phyloP scores from a whole-genome alignment of 1,284 basidiomycete species.

The Cutaneotrichosporon sp. region DNA sequence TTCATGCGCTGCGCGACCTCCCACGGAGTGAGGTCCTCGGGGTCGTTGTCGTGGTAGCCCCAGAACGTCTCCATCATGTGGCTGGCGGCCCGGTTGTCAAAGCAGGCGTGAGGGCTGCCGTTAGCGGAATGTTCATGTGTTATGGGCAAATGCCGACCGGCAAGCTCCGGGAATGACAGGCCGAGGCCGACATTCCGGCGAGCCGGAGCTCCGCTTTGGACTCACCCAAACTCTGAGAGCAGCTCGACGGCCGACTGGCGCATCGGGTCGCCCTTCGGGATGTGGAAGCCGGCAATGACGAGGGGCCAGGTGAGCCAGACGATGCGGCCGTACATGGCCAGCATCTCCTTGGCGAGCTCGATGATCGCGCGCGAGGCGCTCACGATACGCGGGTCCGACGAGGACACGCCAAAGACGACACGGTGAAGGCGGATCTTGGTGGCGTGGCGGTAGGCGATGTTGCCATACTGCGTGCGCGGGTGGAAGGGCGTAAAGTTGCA shows the following conservation, averaged over 20 bases:
- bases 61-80: conserved; percentile 38
- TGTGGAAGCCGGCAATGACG: conserved; percentile 47
- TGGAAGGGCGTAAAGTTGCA: conserved; percentile 46
- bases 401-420: conserved; percentile 41
- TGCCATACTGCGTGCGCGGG: conserved; percentile 47
- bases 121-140: background rate
- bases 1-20: conserved; percentile 29
- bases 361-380: conserved; percentile 40
- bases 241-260: conserved; percentile 39
- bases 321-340: conserved; percentile 44
- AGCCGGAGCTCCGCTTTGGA: background rate
- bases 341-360: conserved; percentile 45
- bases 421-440: conserved; percentile 42
- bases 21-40: conserved; percentile 28
- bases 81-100: conserved; percentile 42
- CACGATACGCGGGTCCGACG: conserved; percentile 41
- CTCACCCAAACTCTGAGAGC: conserved; percentile 46
- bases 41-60: conserved; percentile 29
- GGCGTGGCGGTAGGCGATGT: conserved; percentile 47
- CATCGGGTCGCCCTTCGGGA: conserved; percentile 38
- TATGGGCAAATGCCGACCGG: background rate
- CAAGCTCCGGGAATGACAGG: background rate
- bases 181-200: background rate
- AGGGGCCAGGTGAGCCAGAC: conserved; percentile 51
- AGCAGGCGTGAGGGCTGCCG: conserved; percentile 45